Base-by-base conservation (phyloP, 805 yeast genomes). In the Candida xiaguanensis region DNA sequence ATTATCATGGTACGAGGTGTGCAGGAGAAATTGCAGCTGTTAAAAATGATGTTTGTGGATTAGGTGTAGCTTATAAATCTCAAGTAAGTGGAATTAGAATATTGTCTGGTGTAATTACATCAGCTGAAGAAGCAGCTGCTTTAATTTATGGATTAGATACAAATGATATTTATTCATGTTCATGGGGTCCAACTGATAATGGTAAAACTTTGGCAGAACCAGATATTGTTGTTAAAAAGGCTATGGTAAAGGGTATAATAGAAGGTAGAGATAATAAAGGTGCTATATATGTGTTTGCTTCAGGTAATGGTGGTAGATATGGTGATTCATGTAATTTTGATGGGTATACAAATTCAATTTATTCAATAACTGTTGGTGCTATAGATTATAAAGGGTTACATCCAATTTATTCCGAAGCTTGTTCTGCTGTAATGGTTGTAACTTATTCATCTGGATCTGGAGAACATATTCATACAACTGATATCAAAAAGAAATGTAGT, bases 171-270 rank as follows among this genome's bases (percentile, higher is more conserved):
- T 93, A 89, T 58, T 86, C 96, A 3, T 93, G 99, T 61, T 88
- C 96, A 3, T 93, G 99, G 99, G 99, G 99, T 6, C 99, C 99
- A 2, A 76, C 88, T 2, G 99, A 93, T 59, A 86, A 91, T 58
- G 99, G 99, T 0, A 71, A 60, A 41, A 77, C 95, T 1, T 77
- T 93, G 73, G 89, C 86, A 38, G 93, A 78, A 3, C 99, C 99
- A 0, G 85, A 86, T 17, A 58, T 66, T 24, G 52, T 91, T 20
- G 96, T 91, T 5, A 75, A 77, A 52, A 79, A 85, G 44, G 95
- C 98, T 1, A 74, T 93, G 59, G 57, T 85, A n/a, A 84, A 80
- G 53, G 97, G 96, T 38, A 74, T 87, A 12, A 79, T 75, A 46
- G 82, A 85, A 19, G 99, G 99, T 15, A 71, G 99, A 47, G 58